Evolutionary conservation across 1,284 basidiomycete genomes (phyloP), one percentile per base, ranked within the genome.

Genomic region (Calocybe gambosa): DNA sequence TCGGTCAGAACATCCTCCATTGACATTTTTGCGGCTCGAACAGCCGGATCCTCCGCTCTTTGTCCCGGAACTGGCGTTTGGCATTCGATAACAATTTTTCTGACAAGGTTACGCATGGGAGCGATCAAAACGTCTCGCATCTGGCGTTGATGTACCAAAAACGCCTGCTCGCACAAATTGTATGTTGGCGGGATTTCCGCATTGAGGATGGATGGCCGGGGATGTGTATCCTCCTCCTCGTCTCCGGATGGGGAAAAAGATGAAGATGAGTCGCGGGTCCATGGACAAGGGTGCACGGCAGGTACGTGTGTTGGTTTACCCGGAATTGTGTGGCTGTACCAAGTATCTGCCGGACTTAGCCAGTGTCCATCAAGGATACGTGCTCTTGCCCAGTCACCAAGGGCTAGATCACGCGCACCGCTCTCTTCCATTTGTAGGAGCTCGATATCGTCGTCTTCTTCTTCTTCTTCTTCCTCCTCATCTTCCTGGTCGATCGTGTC

Each of bases 321-420:
- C 13, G 68, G 68, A 45, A 73, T 63, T 1, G 61, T 57, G 45
- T 71, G 58, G 8, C 64, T 61, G 42, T 78, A 82, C 74, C 74
- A 86, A 39, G 77, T 70, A 58, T 87, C 85, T 1, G 78, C 80
- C 4, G 85, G 85, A 41, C 73, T 80, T 45, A 80, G 65, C 85
- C 85, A 88, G 52, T 78, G 73, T 0, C 85, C 85, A 46, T 87
- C 84, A 26, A 88, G 63, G 40, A 88, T 82, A 38, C 85, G 66
- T 15, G 69, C 71, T 21, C 85, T 71, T 4, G 82, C 82, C 82
- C 83, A 87, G 55, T 85, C 83, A n/a, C 72, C 69, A 41, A 87
- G 64, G 0, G 85, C 82, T 42, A 87, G 65, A 15, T 85, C 80
- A 21, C 76, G 70, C 3, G 85, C 75, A 20, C 77, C 74, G 5